Evolutionary conservation across 768 basidiomycete genomes (phyloP).

Genomic region (Podaxis sp.): DNA sequence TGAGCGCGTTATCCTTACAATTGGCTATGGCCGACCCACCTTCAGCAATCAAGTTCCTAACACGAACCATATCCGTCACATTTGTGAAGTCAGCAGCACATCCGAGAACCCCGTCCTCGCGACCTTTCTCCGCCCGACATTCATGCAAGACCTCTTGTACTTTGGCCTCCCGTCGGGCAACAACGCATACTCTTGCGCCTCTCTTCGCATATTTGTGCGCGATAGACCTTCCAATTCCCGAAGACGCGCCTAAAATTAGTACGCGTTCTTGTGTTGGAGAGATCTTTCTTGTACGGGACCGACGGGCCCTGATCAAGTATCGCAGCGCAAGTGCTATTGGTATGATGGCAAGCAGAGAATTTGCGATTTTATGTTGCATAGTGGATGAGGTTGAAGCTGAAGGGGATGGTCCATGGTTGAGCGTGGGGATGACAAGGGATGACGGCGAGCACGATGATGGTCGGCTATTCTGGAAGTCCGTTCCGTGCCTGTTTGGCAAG

Average conservation of each 20-base stretch:
- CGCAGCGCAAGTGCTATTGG: constrained; percentile 25
- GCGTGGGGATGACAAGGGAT: neutral
- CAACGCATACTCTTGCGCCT: constrained; percentile 75
- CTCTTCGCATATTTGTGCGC: constrained; percentile 69
- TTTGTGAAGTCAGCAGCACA: constrained; percentile 63
- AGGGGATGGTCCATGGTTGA: neutral
- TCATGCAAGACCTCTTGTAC: constrained; percentile 62
- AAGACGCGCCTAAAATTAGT: constrained; percentile 79
- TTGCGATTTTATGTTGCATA: neutral
- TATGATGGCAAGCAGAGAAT: constrained; percentile 22
- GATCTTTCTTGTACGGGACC: constrained; percentile 35
- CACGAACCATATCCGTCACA: constrained; percentile 63
- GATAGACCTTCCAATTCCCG: constrained; percentile 75
- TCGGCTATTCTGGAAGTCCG: neutral
- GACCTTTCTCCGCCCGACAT: constrained; percentile 37
- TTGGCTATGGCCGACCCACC: constrained; percentile 40
- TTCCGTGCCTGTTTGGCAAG: neutral
- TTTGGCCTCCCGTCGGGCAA: constrained; percentile 60
- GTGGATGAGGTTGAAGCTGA: neutral
- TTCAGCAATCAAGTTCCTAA: constrained; percentile 51
- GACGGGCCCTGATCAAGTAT: constrained; percentile 19
- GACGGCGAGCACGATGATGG: neutral
- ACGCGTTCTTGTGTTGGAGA: constrained; percentile 62
- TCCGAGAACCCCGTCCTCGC: constrained; percentile 41
- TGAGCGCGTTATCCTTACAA: neutral